Evolutionary conservation across 192 early-diverging fungal genomes (phyloP).

Genomic region (Entomortierella parvispora): DNA sequence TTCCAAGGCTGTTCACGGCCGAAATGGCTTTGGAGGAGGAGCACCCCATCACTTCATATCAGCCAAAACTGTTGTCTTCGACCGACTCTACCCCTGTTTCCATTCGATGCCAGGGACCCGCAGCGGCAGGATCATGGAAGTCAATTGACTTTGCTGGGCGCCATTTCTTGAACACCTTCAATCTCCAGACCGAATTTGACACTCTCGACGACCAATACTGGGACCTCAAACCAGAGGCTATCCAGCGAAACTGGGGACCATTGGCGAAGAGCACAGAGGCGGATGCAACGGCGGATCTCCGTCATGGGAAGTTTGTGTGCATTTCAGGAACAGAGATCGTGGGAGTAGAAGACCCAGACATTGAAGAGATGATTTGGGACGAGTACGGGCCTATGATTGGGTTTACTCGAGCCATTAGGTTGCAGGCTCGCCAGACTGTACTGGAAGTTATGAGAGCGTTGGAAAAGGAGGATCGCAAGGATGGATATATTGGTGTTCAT

Average conservation of each 20-base stretch:
- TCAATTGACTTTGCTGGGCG: conserved; percentile 40
- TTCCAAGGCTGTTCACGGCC: conserved; percentile 32
- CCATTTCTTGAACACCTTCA: conserved; percentile 43
- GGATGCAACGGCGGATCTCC: background rate
- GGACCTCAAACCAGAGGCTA: conserved; percentile 33
- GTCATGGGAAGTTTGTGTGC: conserved; percentile 21
- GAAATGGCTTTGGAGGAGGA: conserved; percentile 44
- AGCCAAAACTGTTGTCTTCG: conserved; percentile 5
- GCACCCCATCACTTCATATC: conserved; percentile 12
- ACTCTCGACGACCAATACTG: conserved; percentile 29
- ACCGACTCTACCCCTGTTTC: background rate
- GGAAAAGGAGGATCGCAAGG: background rate
- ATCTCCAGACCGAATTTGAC: conserved; percentile 35
- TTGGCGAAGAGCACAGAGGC: background rate
- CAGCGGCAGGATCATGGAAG: conserved; percentile 41
- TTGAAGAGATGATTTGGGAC: conserved; percentile 40
- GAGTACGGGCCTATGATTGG: conserved; percentile 25
- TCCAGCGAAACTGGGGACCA: conserved; percentile 30
- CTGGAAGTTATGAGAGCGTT: conserved; percentile 17
- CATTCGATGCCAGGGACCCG: conserved; percentile 38
- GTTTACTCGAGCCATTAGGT: conserved; percentile 6
- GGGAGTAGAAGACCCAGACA: conserved; percentile 21
- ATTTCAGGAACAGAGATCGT: conserved; percentile 39
- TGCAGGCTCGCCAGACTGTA: conserved; percentile 8
- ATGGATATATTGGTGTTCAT: conserved; percentile 41